Evolutionary conservation across 192 early-diverging fungal species (phyloP), one percentile per base, ranked within the genome.

Genomic region (Umbelopsis ramanniana): DNA sequence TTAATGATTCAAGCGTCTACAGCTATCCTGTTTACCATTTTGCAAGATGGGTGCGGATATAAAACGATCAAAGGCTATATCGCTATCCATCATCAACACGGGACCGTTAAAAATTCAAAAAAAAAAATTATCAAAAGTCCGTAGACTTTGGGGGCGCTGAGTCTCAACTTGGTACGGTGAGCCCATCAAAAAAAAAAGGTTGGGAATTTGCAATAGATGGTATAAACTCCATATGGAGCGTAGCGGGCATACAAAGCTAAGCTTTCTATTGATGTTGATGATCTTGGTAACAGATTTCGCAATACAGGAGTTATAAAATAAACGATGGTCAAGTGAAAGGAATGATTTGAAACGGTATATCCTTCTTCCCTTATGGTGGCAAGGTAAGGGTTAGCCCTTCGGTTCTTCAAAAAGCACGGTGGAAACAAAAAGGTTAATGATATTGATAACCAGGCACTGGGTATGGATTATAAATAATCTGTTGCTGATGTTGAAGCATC

Each of bases 101-200:
- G 57, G 57, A 63, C 57, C 33, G 57, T n/a, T n/a, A 37, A 37
- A 60, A 63, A 63, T 63, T 63, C 57, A 63, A 63, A 60, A 63
- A 63, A 63, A 50, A 63, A 63, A 50, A 50, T 50, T 17, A 50
- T n/a, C 29, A 12, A 63, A 63, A 63, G 57, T 63, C 57, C 57
- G 57, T 63, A 19, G 57, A n/a, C 57, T 63, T 63, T 29, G 57
- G 57, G 57, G 26, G 12, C 15, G 57, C 57, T 29, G 57, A 37
- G 57, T 63, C 17, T 38, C 57, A 63, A 63, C 8, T 17, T 50
- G 48, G 48, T 15, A 17, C 7, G 6, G 15, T 19, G 15, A 6
- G 48, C 17, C 17, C 48, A 21, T 21, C 48, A 21, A 50, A 17
- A 21, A 50, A 50, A 50, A 50, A 50, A 21, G 3, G 29, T 50